Conservation (phyloP, 768 basidiomycete species). For the Cubamyces sp. region DNA sequence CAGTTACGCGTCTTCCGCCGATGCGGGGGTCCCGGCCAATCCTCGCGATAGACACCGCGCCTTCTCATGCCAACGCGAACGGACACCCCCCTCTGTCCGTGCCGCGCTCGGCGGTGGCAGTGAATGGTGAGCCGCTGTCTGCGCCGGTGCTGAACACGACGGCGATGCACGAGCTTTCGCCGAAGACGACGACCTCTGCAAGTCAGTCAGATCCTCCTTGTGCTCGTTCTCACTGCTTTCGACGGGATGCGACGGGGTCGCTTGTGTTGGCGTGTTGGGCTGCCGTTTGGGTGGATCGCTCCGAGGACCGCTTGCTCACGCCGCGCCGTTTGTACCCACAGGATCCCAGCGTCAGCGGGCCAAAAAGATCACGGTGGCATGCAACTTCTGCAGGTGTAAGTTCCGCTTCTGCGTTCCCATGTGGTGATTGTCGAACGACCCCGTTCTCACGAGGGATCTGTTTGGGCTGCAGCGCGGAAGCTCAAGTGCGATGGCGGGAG, state of each 20-base stretch:
- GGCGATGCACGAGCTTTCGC: conserved; percentile 29
- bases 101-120: conserved; percentile 32
- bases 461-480: conserved; percentile 67
- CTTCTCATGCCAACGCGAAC: conserved; percentile 45
- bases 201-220: conserved; percentile 40
- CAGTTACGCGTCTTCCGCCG: conserved; percentile 28
- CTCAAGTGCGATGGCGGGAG: conserved; percentile 87
- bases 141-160: conserved; percentile 18
- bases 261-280: conserved; percentile 13
- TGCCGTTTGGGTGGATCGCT: not conserved
- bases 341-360: conserved; percentile 68
- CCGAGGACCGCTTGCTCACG: conserved; percentile 28
- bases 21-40: conserved; percentile 54
- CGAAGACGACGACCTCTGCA: conserved; percentile 39
- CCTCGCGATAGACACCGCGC: conserved; percentile 64
- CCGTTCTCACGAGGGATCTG: conserved; percentile 16
- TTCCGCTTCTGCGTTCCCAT: conserved; percentile 39
- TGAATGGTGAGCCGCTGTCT: conserved; percentile 29
- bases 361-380: conserved; percentile 88
- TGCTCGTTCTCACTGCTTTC: conserved; percentile 5
- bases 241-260: conserved; percentile 4
- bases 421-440: not conserved
- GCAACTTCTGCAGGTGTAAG: conserved; percentile 91
- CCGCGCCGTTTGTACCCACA: conserved; percentile 31
- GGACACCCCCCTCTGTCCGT: conserved; percentile 48